phyloP scores from a whole-genome alignment of 108 stramenopile genomes.

The Nitzschia palea region DNA sequence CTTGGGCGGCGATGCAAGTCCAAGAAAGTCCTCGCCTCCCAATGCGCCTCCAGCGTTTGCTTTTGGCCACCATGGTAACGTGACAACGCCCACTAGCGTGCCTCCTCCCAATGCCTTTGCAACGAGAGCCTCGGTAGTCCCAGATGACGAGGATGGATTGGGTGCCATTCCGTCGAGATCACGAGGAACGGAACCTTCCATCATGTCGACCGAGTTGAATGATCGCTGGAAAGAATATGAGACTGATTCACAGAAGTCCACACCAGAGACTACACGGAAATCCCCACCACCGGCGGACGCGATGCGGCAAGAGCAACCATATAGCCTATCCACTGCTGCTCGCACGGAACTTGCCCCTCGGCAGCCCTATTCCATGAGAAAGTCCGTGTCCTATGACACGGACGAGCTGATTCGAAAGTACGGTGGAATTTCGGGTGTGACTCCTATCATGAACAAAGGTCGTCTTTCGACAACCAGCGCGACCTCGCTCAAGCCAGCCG shows the following conservation, averaged over 20 bases:
- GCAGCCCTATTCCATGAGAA: conserved; percentile 14
- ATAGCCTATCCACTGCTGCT: not conserved
- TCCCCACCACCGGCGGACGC: not conserved
- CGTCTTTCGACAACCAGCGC: not conserved
- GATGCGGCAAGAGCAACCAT: no score
- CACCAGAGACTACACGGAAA: not conserved
- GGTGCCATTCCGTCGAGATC: not conserved
- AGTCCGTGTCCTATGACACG: conserved; percentile 30
- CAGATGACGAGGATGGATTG: not conserved
- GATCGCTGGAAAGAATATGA: conserved; percentile 31
- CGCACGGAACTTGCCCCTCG: conserved; percentile 18
- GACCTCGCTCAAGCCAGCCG: not conserved
- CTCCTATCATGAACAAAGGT: not conserved
- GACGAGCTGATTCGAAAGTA: conserved; percentile 35
- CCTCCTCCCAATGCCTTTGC: conserved; percentile 15
- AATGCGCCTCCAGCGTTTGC: conserved; percentile 17
- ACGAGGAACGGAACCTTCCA: not conserved
- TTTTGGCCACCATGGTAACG: conserved; percentile 3
- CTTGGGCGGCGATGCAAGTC: not conserved
- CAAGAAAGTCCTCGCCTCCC: conserved; percentile 1
- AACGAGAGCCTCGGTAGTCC: not conserved
- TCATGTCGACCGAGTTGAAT: conserved; percentile 6
- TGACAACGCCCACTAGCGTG: not conserved
- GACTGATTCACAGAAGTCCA: not conserved
- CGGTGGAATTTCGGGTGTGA: conserved; percentile 9